Evolutionary conservation across 169 alveolate genomes (phyloP).

Genomic region (Theileria annulata): DNA sequence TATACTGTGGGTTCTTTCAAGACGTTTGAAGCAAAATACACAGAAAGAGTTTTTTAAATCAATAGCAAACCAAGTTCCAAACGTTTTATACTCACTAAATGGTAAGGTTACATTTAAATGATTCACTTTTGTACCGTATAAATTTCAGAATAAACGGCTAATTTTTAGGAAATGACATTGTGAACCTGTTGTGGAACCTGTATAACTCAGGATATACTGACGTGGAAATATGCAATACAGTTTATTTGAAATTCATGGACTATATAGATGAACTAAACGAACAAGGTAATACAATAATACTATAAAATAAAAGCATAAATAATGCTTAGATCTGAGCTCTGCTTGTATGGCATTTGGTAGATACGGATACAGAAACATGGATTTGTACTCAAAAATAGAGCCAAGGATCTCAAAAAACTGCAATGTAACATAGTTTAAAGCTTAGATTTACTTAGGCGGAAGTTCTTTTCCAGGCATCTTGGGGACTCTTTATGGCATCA

Average conservation of each 20-base stretch:
- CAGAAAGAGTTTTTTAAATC: slow-evolving; percentile 44
- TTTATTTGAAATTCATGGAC: slow-evolving; percentile 38
- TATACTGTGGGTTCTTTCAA: slow-evolving; percentile 35
- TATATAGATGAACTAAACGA: slow-evolving; percentile 11
- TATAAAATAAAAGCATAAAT: not conserved
- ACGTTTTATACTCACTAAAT: slow-evolving; percentile 36
- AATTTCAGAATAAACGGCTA: not conserved
- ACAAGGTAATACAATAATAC: slow-evolving; percentile 7
- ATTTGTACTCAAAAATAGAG: slow-evolving; percentile 19
- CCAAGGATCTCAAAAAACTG: slow-evolving; percentile 7
- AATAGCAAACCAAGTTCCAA: slow-evolving; percentile 58
- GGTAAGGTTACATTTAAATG: slow-evolving; percentile 23
- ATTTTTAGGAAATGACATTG: slow-evolving; percentile 33
- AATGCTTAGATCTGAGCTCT: slow-evolving; percentile 40
- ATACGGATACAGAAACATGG: slow-evolving; percentile 42
- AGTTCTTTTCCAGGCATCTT: slow-evolving; percentile 53
- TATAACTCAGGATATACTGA: slow-evolving; percentile 43
- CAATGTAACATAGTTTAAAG: not conserved
- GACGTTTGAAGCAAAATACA: slow-evolving; percentile 41
- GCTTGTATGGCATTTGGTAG: slow-evolving; percentile 62
- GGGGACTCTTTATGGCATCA: slow-evolving; percentile 60
- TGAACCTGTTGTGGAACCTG: slow-evolving; percentile 53
- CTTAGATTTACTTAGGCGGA: slow-evolving; percentile 29
- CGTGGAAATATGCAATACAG: slow-evolving; percentile 17
- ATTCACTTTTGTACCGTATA: not conserved